Percentiles rank a stretch among this genome's conserved stretches.
Evolutionary conservation across 75 land plant species (phyloP).

Genomic region (Picea sitchensis): DNA sequence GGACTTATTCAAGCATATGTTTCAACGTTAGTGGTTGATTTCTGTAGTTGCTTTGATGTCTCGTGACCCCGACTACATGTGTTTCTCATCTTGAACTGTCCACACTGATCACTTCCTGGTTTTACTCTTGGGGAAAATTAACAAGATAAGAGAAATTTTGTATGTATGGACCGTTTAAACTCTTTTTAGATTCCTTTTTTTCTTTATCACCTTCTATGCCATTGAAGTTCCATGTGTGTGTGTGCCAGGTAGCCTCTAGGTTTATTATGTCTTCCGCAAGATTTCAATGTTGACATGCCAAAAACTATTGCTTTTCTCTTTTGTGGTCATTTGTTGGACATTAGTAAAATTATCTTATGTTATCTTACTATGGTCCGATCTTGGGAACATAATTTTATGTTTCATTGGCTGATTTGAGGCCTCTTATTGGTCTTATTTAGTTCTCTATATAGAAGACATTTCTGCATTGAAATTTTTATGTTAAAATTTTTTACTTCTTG

Average conservation of each 20-base stretch:
- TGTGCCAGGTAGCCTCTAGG: neutral
- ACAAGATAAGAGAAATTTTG: no score
- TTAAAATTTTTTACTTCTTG: conserved; percentile 4
- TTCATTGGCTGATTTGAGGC: neutral
- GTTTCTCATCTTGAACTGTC: no score
- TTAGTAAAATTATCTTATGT: no score
- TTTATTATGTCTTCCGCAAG: neutral
- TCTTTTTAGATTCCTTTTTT: no score
- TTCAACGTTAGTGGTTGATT: neutral
- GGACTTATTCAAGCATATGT: neutral
- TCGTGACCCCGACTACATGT: no score
- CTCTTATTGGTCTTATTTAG: neutral
- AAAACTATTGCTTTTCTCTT: neutral
- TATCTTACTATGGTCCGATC: neutral
- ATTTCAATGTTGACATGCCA: neutral
- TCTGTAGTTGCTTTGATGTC: neutral
- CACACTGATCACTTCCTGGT: no score
- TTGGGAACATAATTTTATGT: neutral
- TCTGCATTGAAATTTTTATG: neutral
- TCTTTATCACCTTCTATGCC: neutral
- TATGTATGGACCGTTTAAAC: no score
- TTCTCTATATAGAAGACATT: neutral
- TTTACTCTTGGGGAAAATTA: no score
- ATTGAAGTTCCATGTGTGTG: neutral
- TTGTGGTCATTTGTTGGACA: no score